A percentile compares a stretch with the other conserved stretches of the same genome.
Evolutionary conservation across 768 basidiomycete genomes (phyloP).

Genomic region (Trametes cingulata): DNA sequence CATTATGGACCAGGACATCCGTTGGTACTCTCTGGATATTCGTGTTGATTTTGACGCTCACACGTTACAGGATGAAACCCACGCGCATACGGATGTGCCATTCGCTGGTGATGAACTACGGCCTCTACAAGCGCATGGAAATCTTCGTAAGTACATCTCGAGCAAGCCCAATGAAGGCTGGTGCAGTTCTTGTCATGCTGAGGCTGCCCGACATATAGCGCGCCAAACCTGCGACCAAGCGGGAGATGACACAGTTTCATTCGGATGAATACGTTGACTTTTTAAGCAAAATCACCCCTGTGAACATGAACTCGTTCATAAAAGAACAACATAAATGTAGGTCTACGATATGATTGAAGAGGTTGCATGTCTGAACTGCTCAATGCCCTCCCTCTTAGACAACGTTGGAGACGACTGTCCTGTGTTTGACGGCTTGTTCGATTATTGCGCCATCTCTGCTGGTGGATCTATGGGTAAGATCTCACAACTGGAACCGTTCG

Average conservation of each 20-base stretch:
- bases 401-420: slow-evolving; percentile 99
- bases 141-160: slow-evolving; percentile 79
- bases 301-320: slow-evolving; percentile 90
- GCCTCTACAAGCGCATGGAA: slow-evolving; percentile 99
- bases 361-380: background rate
- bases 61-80: slow-evolving; percentile 80
- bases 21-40: slow-evolving; percentile 41
- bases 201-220: slow-evolving; percentile 52
- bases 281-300: slow-evolving; percentile 88
- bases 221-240: slow-evolving; percentile 98
- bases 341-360: slow-evolving; percentile 24
- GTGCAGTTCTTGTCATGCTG: too few relatives aligned
- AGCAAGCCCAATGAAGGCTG: too few relatives aligned
- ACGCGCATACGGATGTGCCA: slow-evolving; percentile 99
- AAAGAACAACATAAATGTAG: slow-evolving; percentile 96
- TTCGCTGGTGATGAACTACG: slow-evolving; percentile 99
- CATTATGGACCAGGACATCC: slow-evolving; percentile 99
- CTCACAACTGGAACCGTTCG: background rate
- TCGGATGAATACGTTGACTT: slow-evolving; percentile 99
- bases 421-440: slow-evolving; percentile 97
- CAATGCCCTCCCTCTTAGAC: slow-evolving; percentile 47
- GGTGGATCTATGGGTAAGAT: slow-evolving; percentile 96
- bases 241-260: slow-evolving; percentile 99
- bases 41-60: slow-evolving; percentile 13
- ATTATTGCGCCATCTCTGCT: slow-evolving; percentile 99